A percentile compares a stretch with the other conserved stretches of the same genome.
Conservation (phyloP, 306 rosid species). For the Purshia tridentata region DNA sequence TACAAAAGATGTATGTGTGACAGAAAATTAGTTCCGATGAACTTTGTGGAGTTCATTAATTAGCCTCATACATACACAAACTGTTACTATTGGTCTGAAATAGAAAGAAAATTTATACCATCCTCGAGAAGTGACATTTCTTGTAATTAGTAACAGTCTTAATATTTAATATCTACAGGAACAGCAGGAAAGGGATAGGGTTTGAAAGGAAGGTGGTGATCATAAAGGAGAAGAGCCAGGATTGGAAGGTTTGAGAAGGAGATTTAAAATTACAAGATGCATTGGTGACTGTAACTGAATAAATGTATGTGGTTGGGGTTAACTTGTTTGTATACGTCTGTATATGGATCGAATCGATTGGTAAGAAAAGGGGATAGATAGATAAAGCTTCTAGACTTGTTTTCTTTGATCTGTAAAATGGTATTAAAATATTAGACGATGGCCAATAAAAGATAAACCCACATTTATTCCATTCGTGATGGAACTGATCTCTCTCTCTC, state of each 20-base stretch:
- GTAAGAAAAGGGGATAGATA: slow-evolving; percentile 21
- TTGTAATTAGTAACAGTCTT: not conserved
- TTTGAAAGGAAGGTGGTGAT: slow-evolving; percentile 9
- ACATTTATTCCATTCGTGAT: slow-evolving; percentile 63
- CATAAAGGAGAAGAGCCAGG: slow-evolving; percentile 22
- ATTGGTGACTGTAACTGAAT: slow-evolving; percentile 49
- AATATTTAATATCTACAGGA: not conserved
- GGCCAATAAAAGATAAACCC: slow-evolving; percentile 54
- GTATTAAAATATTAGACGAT: slow-evolving; percentile 41
- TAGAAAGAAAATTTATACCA: too few species aligned
- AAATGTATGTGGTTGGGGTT: slow-evolving; percentile 28
- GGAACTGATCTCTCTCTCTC: slow-evolving; percentile 28
- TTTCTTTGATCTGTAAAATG: slow-evolving; percentile 37
- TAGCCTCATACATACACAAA: too few species aligned
- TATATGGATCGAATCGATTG: too few species aligned
- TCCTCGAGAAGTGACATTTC: too few species aligned
- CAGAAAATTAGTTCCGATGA: too few species aligned
- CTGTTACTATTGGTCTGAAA: too few species aligned
- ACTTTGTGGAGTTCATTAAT: too few species aligned
- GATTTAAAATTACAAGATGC: slow-evolving; percentile 61
- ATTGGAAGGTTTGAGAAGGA: slow-evolving; percentile 28
- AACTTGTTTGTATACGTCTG: not conserved
- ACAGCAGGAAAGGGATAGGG: slow-evolving; percentile 16
- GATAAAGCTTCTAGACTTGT: slow-evolving; percentile 49
- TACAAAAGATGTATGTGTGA: too few species aligned